phyloP scores from a whole-genome alignment of 1,284 basidiomycete species.

The Ceratobasidium sp. region DNA sequence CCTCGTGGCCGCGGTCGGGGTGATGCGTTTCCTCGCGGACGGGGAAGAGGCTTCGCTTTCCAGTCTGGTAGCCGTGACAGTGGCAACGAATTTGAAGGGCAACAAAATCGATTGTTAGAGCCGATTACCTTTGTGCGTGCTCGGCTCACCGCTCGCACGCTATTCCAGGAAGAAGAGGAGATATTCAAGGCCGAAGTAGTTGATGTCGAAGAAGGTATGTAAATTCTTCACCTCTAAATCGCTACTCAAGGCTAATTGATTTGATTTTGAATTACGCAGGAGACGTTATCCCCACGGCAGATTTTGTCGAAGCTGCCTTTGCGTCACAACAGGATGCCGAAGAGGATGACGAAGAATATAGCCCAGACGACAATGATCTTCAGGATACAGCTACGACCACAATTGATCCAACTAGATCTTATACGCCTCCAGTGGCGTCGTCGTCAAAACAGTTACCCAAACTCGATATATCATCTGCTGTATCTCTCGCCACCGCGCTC shows the following conservation, averaged over 20 bases:
- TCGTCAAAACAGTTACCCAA: slow-evolving; percentile 35
- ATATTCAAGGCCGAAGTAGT: slow-evolving; percentile 48
- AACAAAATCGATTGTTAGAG: slow-evolving; percentile 38
- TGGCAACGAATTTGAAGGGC: slow-evolving; percentile 5
- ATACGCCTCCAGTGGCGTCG: slow-evolving; percentile 5
- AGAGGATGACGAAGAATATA: slow-evolving; percentile 65
- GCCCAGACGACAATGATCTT: slow-evolving; percentile 38
- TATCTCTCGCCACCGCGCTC: slow-evolving; percentile 39
- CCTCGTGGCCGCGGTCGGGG: slow-evolving; percentile 19
- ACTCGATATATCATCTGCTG: slow-evolving; percentile 38
- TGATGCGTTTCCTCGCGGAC: slow-evolving; percentile 6
- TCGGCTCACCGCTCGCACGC: slow-evolving; percentile 12
- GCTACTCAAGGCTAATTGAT: not conserved
- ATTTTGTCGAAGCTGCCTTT: slow-evolving; percentile 44
- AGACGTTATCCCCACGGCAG: slow-evolving; percentile 39
- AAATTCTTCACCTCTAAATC: not conserved
- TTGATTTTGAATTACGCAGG: slow-evolving; percentile 4
- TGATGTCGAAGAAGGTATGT: slow-evolving; percentile 44
- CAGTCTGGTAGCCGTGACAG: slow-evolving; percentile 9
- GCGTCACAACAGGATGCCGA: slow-evolving; percentile 79
- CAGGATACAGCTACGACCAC: not conserved
- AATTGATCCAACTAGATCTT: not conserved
- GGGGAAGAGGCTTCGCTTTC: slow-evolving; percentile 32
- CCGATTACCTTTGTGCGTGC: slow-evolving; percentile 46
- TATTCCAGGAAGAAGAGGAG: slow-evolving; percentile 47